Evolutionary conservation across 2,329 filamentous ascomycete species (phyloP), one percentile per base, ranked within the genome.

Genomic region (Periconia sp.): DNA sequence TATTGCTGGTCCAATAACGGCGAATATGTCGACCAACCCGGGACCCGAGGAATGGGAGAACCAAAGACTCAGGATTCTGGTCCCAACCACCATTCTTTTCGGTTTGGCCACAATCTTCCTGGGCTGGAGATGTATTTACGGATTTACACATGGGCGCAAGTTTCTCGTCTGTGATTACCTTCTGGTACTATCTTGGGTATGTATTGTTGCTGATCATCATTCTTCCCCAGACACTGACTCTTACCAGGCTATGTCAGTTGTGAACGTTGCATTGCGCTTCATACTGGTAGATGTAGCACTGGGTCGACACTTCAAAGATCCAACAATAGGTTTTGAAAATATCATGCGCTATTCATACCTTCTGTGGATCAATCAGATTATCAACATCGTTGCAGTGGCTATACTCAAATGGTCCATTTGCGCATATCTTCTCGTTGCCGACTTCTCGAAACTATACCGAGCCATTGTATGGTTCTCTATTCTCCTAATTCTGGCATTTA

Each of bases 341-440:
- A 41, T 66, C 9, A 6, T 53, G 3, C 11, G 53, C 1, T 68
- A 68, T 50, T 62, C 50, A 23, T 64, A 65, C 45, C 61, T 58
- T 51, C 43, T 65, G 7, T 68, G 53, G 54, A 50, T 66, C 27
- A 56, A 52, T 5, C 60, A 67, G 30, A 45, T 66, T 23, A 47
- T 64, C 49, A 70, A 69, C 42, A 44, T 68, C n/a, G 53, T 64
- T n/a, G 65, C 55, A 10, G 53, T 70, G 17, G 56, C 55, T 6
- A 49, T 64, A 10, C 53, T 70, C 13, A 55, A 55, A 18, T 18
- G 50, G 8, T 53, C 43, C 17, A 55, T 58, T 11, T 58, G 52
- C 41, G 37, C 49, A 17, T 58, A 55, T 37, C 50, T 58, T 5
- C 50, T 55, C n/a, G 52, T 30, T 9, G 48, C 55, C 27, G 37